Conservation (phyloP, 176 grass and related monocot genomes). For the Paspalum notatum region DNA sequence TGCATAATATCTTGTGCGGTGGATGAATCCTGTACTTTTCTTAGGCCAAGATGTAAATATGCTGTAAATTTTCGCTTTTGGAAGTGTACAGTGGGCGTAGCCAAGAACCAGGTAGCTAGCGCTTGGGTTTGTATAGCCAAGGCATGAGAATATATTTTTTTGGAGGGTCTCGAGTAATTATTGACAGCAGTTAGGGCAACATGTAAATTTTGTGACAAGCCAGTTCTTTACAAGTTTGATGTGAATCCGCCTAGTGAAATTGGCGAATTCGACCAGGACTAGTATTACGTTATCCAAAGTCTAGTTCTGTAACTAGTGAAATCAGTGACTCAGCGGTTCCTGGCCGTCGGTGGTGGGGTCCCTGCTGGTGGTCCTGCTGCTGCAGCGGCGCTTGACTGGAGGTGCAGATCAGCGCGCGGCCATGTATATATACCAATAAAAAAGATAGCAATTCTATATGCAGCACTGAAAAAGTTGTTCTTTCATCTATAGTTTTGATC, state of each 20-base stretch:
- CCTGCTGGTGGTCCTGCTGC: no score
- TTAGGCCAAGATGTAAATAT: conserved; percentile 34
- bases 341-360: no score
- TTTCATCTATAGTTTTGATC: no score
- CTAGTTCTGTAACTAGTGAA: no score
- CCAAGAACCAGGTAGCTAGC: no score
- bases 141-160: not conserved
- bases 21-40: conserved; percentile 26
- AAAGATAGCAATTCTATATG: no score
- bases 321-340: no score
- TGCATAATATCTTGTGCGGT: conserved; percentile 16
- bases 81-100: conserved; percentile 10
- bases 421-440: no score
- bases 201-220: conserved; percentile 10
- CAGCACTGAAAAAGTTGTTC: no score
- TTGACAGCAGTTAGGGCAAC: not conserved
- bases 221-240: no score
- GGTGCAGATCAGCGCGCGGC: no score
- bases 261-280: not conserved
- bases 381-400: no score
- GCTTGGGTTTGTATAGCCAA: not conserved
- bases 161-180: not conserved
- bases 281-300: not conserved
- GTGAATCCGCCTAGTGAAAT: not conserved
- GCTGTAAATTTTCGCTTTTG: conserved; percentile 48